phyloP scores from a whole-genome alignment of 768 basidiomycete species.

The Dendrothele bispora region DNA sequence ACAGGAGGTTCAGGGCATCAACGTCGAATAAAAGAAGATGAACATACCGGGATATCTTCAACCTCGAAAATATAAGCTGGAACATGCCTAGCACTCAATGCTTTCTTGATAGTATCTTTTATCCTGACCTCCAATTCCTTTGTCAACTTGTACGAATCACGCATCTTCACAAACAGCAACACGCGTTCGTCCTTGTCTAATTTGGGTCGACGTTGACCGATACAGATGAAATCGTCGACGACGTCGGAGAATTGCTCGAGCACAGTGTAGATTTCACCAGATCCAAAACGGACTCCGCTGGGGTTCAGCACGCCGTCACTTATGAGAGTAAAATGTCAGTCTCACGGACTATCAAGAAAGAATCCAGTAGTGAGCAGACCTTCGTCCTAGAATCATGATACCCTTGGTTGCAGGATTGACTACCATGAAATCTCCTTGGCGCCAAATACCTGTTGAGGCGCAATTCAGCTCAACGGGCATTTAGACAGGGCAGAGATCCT shows the following conservation, averaged over 20 bases:
- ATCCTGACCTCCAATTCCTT: slow-evolving; percentile 46
- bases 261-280: slow-evolving; percentile 77
- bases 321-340: slow-evolving; percentile 4
- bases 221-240: slow-evolving; percentile 70
- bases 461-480: neutral
- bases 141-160: slow-evolving; percentile 43
- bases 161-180: slow-evolving; percentile 73
- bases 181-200: slow-evolving; percentile 71
- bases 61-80: slow-evolving; percentile 67
- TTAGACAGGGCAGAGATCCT: slow-evolving; percentile 5
- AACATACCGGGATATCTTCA: slow-evolving; percentile 66
- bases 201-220: slow-evolving; percentile 63
- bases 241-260: slow-evolving; percentile 53
- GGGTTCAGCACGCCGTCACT: slow-evolving; percentile 79
- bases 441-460: slow-evolving; percentile 53
- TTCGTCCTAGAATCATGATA: slow-evolving; percentile 62
- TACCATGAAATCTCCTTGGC: slow-evolving; percentile 69
- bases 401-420: slow-evolving; percentile 63
- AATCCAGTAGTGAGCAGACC: slow-evolving; percentile 31
- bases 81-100: slow-evolving; percentile 73
- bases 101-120: slow-evolving; percentile 53
- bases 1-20: neutral
- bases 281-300: slow-evolving; percentile 80
- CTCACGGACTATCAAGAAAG: neutral
- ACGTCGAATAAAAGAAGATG: neutral